Percentiles rank a stretch among this genome's conserved stretches.
Evolutionary conservation across 352 stramenopile genomes (phyloP).

Genomic region (Globisporangium perplexum): DNA sequence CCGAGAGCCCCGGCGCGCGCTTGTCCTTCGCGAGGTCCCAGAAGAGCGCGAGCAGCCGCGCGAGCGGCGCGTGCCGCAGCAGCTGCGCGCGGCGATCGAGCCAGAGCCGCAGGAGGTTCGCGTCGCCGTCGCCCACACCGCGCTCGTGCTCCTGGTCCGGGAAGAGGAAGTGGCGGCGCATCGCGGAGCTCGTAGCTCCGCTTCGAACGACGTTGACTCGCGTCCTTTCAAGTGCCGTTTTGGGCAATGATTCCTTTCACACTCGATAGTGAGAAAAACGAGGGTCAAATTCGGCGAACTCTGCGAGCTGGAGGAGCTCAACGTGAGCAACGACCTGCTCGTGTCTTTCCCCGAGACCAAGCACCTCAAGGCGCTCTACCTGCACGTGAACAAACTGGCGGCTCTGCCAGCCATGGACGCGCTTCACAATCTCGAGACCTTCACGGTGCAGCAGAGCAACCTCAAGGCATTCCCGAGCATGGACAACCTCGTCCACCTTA

Average conservation of each 20-base stretch:
- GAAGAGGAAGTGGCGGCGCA: conserved; percentile 67
- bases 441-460: conserved; percentile 59
- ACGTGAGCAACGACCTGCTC: conserved; percentile 59
- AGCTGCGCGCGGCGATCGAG: conserved; percentile 34
- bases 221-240: too few species aligned
- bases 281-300: conserved; percentile 58
- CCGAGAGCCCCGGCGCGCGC: conserved; percentile 16
- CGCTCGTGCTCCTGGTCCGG: conserved; percentile 47
- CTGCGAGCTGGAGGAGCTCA: conserved; percentile 60
- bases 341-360: conserved; percentile 26
- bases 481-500: conserved; percentile 50
- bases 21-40: conserved; percentile 57
- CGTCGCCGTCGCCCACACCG: conserved; percentile 48
- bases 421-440: conserved; percentile 52
- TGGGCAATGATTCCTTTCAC: too few species aligned
- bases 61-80: conserved; percentile 26
- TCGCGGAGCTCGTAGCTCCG: too few species aligned
- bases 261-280: too few species aligned
- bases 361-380: conserved; percentile 38
- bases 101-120: conserved; percentile 50
- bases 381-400: conserved; percentile 53
- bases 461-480: conserved; percentile 55
- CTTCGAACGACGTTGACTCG: too few species aligned
- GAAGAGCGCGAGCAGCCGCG: conserved; percentile 34
- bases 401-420: conserved; percentile 35